Base-by-base conservation (phyloP, 139 green algal genomes). In the Haematococcus sp. region DNA sequence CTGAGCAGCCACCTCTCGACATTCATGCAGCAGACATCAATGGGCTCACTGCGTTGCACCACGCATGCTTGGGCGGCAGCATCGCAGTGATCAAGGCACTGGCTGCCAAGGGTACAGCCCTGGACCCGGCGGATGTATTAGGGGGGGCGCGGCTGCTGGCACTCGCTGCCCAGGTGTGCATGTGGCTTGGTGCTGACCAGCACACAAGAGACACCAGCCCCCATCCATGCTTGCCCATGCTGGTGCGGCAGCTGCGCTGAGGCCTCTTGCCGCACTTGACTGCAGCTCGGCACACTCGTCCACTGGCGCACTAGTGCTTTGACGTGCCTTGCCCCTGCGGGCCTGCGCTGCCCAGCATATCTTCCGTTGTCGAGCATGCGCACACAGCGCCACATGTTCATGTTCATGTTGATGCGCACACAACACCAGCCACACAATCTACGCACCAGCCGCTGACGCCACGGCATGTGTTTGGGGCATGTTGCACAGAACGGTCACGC, bases 11-110 rank as follows among this genome's bases (percentile, higher is more conserved):
- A 33, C 73, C 20, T 15, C 55, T 5, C 19, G 33, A 77, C 40
- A 51, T 78, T 23, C 15, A 19, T 1, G 13, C n/a, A 13, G 11
- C 16, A 19, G 67, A 75, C 67, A 4, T 40, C 17, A 27, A 15
- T 3, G 76, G 67, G 0, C 68, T 71, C 27, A 54, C 40, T 2
- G 58, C 77, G 20, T 33, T 79, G 30, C 66, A 79, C 31, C 54
- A 82, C 44, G 76, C 70, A 11, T 77, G 70, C 43, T 46, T 74
- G 30, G 68, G 72, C 5, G 77, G 73, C 33, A 49, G 35, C 13
- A 43, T 76, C 32, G 55, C 65, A 44, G 55, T 65, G 1, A 13
- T 75, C 0, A 40, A 76, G 69, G 43, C 13, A 40, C 44, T 82
- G n/a, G 20, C 54, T 2, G 16, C 30, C 15, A 30, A 19, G 16